A percentile compares a stretch with the other conserved stretches of the same genome.
phyloP scores from a whole-genome alignment of 116 monocot genomes.

The Cymodocea nodosa region DNA sequence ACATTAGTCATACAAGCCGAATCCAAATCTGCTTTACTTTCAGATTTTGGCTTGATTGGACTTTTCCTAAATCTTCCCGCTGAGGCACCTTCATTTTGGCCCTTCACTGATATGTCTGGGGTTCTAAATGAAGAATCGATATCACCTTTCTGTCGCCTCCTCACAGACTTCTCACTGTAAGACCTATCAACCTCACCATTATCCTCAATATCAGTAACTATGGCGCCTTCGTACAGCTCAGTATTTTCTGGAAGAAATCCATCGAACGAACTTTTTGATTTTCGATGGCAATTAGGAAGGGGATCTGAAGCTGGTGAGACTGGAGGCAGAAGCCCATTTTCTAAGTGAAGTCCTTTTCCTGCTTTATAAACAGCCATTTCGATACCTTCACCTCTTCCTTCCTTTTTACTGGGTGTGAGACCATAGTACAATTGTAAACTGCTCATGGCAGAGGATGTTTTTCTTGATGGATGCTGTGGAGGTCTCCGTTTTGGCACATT shows the following conservation, averaged over 20 bases:
- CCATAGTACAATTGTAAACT: constrained; percentile 56
- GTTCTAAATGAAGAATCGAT: not conserved
- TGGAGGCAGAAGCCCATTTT: constrained; percentile 14
- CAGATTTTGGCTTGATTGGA: constrained; percentile 17
- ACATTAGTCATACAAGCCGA: not conserved
- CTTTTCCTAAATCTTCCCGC: constrained; percentile 14
- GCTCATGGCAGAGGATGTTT: constrained; percentile 53
- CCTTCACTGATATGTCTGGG: constrained; percentile 9
- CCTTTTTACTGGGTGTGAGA: constrained; percentile 25
- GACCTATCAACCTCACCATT: constrained; percentile 15
- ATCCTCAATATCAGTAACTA: constrained; percentile 13
- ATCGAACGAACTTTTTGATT: constrained; percentile 30
- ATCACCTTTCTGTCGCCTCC: constrained; percentile 18
- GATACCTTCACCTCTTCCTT: constrained; percentile 16
- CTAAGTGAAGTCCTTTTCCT: constrained; percentile 8
- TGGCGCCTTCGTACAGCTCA: constrained; percentile 5
- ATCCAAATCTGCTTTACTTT: constrained; percentile 17
- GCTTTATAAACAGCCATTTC: constrained; percentile 40
- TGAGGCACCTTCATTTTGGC: constrained; percentile 21
- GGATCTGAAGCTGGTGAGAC: constrained; percentile 24
- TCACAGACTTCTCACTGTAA: constrained; percentile 9
- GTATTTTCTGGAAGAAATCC: constrained; percentile 19
- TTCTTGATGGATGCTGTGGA: constrained; percentile 9
- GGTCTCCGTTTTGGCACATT: constrained; percentile 28
- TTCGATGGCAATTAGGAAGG: constrained; percentile 13